These are phyloP conservation scores for Pseudonitzschia multiseries DNA, from an alignment of 108 stramenopile genomes.

Conservation along the genomic window DNA sequence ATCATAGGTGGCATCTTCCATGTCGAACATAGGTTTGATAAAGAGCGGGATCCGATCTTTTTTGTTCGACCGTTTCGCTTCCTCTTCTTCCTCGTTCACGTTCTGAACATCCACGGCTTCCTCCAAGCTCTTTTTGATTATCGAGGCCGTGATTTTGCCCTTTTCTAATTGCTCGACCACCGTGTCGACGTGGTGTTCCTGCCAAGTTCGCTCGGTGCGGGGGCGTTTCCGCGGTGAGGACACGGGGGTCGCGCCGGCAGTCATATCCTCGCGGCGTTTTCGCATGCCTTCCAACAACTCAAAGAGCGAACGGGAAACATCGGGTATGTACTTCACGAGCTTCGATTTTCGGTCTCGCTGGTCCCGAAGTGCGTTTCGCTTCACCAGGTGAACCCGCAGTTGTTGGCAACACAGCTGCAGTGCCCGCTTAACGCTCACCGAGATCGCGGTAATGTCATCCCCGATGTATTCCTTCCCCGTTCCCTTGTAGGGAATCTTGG, in stretches of 20 bases:
- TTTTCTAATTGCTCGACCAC: constrained; percentile 49
- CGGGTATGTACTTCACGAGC: constrained; percentile 81
- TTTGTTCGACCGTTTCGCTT: constrained; percentile 30
- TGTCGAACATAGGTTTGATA: constrained; percentile 56
- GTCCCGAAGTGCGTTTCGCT: constrained; percentile 75
- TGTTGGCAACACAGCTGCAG: constrained; percentile 81
- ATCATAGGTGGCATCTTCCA: constrained; percentile 36
- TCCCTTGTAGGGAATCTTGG: constrained; percentile 98
- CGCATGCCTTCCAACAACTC: constrained; percentile 73
- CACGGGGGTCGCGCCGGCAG: background rate
- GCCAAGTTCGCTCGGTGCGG: constrained; percentile 15
- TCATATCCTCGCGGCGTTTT: constrained; percentile 55
- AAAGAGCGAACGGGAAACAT: constrained; percentile 70
- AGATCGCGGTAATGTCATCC: constrained; percentile 85
- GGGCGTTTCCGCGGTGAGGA: constrained; percentile 44
- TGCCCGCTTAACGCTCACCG: constrained; percentile 74
- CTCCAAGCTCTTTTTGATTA: constrained; percentile 45
- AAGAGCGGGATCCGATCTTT: constrained; percentile 46
- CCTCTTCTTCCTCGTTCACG: constrained; percentile 42
- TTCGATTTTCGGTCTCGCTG: constrained; percentile 76
- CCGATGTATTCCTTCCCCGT: constrained; percentile 97
- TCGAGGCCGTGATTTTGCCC: constrained; percentile 50
- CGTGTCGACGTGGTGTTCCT: background rate
- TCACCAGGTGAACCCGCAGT: constrained; percentile 63
- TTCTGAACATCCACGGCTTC: constrained; percentile 68